phyloP scores from a whole-genome alignment of 1,284 basidiomycete genomes.

The Sanghuangporus baumii region DNA sequence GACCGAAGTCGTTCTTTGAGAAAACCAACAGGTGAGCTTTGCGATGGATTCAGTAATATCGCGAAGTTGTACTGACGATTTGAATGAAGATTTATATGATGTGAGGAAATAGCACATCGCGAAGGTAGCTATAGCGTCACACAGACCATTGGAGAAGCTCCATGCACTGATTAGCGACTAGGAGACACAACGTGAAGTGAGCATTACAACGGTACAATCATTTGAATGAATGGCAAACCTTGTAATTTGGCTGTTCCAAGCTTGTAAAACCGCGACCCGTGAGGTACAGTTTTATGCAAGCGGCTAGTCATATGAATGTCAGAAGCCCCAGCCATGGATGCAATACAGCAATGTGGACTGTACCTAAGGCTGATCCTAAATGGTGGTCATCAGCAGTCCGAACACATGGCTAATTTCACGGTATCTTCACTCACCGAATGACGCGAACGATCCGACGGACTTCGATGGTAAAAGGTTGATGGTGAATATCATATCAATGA shows the following conservation, averaged over 20 bases:
- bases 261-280: not conserved
- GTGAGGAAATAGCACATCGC: not conserved
- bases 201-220: not conserved
- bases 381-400: not conserved
- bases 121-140: not conserved
- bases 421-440: not conserved
- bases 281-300: not conserved
- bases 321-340: not conserved
- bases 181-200: not conserved
- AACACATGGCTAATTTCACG: too few species aligned
- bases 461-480: not conserved
- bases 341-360: not conserved
- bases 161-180: not conserved
- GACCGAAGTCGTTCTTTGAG: not conserved
- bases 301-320: not conserved
- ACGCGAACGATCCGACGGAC: not conserved
- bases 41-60: not conserved
- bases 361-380: not conserved
- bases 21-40: not conserved
- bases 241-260: not conserved
- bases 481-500: not conserved
- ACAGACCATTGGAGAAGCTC: not conserved
- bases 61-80: not conserved
- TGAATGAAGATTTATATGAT: not conserved
- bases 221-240: not conserved